Conservation (phyloP, 805 yeast genomes). For the Diddensiella transvaalensis region DNA sequence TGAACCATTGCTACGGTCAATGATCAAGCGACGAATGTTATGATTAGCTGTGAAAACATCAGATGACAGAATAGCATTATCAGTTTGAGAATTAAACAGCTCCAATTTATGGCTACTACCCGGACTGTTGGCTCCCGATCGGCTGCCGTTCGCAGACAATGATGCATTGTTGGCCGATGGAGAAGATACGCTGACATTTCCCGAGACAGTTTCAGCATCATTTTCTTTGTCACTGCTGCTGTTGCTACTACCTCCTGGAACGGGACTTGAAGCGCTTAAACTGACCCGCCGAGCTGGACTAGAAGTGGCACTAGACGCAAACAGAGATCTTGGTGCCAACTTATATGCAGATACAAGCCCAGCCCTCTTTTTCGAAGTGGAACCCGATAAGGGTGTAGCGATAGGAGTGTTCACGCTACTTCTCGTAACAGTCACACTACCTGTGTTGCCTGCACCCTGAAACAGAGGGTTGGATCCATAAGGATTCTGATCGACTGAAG, state of each 20-base stretch:
- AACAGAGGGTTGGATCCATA: constrained; percentile 78
- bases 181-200: not conserved
- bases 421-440: constrained; percentile 37
- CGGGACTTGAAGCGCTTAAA: not conserved
- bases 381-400: constrained; percentile 42
- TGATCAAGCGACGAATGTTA: constrained; percentile 50
- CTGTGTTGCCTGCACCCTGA: too few relatives aligned
- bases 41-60: constrained; percentile 64
- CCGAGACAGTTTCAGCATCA: not conserved
- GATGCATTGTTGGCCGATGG: not conserved
- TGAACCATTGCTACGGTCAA: constrained; percentile 38
- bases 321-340: constrained; percentile 61
- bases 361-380: constrained; percentile 48
- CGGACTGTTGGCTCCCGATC: too few relatives aligned
- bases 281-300: not conserved
- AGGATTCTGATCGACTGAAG: constrained; percentile 54
- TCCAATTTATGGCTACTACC: constrained; percentile 20
- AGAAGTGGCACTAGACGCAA: constrained; percentile 27
- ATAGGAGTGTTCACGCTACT: constrained; percentile 41
- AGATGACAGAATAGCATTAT: constrained; percentile 65
- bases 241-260: not conserved
- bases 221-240: not conserved
- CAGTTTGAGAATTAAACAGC: constrained; percentile 49
- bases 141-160: not conserved
- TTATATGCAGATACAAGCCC: constrained; percentile 59